A percentile compares a stretch with the other conserved stretches of the same genome.
phyloP scores from a whole-genome alignment of 371 early-diverging fungal genomes.

The Mortierella sp. region DNA sequence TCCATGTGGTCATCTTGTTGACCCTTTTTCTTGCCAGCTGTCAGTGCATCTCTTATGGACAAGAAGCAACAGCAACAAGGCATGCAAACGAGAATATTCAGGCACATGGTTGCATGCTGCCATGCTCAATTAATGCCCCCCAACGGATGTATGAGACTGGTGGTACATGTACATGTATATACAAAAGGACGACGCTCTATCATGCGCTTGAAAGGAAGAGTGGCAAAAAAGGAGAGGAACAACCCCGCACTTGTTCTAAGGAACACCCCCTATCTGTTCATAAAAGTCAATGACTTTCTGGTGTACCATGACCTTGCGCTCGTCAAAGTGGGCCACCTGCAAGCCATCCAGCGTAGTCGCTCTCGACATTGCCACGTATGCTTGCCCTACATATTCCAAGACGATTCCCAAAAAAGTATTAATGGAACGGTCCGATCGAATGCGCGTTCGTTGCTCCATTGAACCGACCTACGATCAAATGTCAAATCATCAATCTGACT shows the following conservation, averaged over 20 bases:
- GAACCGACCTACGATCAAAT: background rate
- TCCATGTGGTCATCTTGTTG: background rate
- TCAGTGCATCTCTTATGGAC: background rate
- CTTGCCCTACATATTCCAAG: constrained; percentile 62
- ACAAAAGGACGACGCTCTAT: background rate
- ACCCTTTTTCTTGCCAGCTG: background rate
- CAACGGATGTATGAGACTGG: background rate
- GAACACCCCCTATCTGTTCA: constrained; percentile 10
- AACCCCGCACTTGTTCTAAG: background rate
- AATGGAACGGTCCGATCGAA: background rate
- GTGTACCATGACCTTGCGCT: constrained; percentile 78
- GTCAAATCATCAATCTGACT: background rate
- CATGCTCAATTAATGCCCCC: background rate
- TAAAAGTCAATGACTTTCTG: constrained; percentile 78
- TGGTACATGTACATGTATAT: too few relatives aligned
- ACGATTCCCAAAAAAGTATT: background rate
- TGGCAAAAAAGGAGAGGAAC: background rate
- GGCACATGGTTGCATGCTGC: background rate
- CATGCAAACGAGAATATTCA: background rate
- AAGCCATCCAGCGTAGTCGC: constrained; percentile 63
- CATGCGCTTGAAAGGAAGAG: too few relatives aligned
- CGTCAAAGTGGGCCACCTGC: constrained; percentile 82
- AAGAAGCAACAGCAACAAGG: background rate
- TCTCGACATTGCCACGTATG: constrained; percentile 73
- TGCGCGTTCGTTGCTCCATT: background rate